Conservation (phyloP, 2,329 filamentous ascomycete genomes). For the Monilinia laxa region DNA sequence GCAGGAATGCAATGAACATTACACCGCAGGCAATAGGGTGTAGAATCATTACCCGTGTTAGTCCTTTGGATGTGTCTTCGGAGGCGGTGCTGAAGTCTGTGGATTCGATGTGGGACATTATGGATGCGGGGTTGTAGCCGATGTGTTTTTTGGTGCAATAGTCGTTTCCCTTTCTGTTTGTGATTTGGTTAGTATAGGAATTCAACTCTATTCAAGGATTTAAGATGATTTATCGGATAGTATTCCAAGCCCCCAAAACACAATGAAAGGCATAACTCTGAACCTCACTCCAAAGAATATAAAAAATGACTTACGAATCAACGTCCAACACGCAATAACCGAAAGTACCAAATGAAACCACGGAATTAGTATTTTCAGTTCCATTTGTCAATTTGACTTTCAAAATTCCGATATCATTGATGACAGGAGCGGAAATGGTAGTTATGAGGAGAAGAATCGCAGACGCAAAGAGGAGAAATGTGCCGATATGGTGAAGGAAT, state of each 20-base stretch:
- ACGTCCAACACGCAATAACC: conserved; percentile 53
- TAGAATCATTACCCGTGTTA: conserved; percentile 61
- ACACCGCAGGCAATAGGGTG: conserved; percentile 60
- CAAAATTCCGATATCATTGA: conserved; percentile 54
- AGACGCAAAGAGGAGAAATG: conserved; percentile 55
- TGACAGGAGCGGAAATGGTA: conserved; percentile 58
- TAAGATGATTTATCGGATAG: neutral
- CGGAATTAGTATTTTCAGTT: conserved; percentile 40
- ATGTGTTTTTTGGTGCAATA: conserved; percentile 50
- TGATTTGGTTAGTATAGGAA: neutral
- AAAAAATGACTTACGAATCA: conserved; percentile 33
- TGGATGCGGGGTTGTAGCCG: conserved; percentile 55
- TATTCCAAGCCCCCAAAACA: neutral
- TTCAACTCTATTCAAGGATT: neutral
- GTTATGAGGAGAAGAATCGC: conserved; percentile 58
- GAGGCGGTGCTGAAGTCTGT: conserved; percentile 46
- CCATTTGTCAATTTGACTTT: conserved; percentile 49
- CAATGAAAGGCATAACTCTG: neutral
- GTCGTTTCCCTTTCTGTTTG: conserved; percentile 42
- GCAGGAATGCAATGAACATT: conserved; percentile 58
- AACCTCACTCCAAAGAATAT: too few relatives aligned
- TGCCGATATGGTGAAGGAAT: conserved; percentile 55
- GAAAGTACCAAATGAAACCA: conserved; percentile 58
- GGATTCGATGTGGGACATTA: conserved; percentile 45
- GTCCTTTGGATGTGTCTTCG: conserved; percentile 47